These are phyloP conservation scores for Phytophthora hybrid DNA, from an alignment of 352 stramenopile species.

Conservation along the genomic window DNA sequence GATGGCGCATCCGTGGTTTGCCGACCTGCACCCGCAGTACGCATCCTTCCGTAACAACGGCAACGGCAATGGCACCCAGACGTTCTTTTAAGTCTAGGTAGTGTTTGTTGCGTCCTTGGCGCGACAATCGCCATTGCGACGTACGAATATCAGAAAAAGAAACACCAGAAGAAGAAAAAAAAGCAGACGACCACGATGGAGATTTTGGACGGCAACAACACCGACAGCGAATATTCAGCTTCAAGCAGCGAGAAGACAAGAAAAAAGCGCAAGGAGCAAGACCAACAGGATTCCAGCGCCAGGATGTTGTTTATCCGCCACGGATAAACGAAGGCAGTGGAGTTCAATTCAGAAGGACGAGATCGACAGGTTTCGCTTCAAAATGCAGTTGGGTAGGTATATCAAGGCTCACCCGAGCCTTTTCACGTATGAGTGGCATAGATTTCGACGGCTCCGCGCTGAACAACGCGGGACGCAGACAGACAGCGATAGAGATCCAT, in stretches of 20 bases:
- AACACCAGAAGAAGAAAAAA: constrained; percentile 3
- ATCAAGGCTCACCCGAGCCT: constrained; percentile 14
- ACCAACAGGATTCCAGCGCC: background rate
- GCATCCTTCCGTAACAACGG: constrained; percentile 71
- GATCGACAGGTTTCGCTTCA: constrained; percentile 6
- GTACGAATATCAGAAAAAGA: background rate
- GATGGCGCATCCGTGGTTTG: constrained; percentile 89
- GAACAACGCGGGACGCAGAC: constrained; percentile 1
- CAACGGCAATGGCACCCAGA: constrained; percentile 58
- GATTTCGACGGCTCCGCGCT: constrained; percentile 19
- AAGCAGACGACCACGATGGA: constrained; percentile 5
- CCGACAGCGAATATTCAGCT: background rate
- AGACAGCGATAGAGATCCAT: background rate
- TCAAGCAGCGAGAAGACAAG: background rate
- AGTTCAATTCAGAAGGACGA: constrained; percentile 4
- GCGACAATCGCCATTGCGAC: background rate
- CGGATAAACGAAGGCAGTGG: background rate
- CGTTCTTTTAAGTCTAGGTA: constrained; percentile 34
- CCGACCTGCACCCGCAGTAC: constrained; percentile 81
- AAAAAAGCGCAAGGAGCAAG: background rate
- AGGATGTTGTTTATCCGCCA: background rate
- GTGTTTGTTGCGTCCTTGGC: background rate
- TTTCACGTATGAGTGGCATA: constrained; percentile 36
- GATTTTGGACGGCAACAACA: background rate
- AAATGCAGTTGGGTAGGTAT: constrained; percentile 16